A percentile compares a stretch with the other conserved stretches of the same genome.
Conservation (phyloP, 164 flowering plant genomes). For the Piper betle region DNA sequence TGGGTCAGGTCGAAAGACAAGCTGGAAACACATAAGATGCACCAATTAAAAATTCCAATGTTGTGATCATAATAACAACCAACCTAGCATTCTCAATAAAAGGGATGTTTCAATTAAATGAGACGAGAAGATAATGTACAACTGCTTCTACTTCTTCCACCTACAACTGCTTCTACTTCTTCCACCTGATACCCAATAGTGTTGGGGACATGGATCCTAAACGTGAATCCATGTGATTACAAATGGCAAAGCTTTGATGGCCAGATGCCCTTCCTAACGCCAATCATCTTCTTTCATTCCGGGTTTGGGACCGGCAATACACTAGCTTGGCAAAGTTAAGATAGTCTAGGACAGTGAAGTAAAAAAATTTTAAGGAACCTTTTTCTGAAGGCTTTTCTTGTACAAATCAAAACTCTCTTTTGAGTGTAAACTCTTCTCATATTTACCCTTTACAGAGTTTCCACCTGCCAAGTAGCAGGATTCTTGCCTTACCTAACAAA, state of each 20-base stretch:
- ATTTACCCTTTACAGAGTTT: constrained; percentile 21
- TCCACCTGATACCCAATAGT: too few species aligned
- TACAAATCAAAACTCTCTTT: constrained; percentile 36
- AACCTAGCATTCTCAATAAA: background rate
- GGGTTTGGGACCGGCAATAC: background rate
- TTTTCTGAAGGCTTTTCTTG: constrained; percentile 27
- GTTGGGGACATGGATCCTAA: too few species aligned
- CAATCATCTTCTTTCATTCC: background rate
- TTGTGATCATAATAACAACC: background rate
- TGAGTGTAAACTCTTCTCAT: constrained; percentile 13
- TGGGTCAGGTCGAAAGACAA: constrained; percentile 62
- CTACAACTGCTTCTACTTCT: background rate
- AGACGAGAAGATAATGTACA: background rate
- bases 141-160: background rate
- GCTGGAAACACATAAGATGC: constrained; percentile 18
- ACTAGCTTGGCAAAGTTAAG: background rate
- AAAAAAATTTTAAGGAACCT: constrained; percentile 24
- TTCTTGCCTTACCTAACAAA: constrained; percentile 55
- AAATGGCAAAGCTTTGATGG: too few species aligned
- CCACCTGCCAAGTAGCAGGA: constrained; percentile 52
- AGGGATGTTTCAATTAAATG: background rate
- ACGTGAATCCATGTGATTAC: too few species aligned
- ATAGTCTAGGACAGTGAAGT: background rate
- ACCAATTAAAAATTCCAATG: background rate
- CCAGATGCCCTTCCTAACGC: too few species aligned